Evolutionary conservation across 306 rosid genomes (phyloP).

Genomic region (Glycine latifolia): DNA sequence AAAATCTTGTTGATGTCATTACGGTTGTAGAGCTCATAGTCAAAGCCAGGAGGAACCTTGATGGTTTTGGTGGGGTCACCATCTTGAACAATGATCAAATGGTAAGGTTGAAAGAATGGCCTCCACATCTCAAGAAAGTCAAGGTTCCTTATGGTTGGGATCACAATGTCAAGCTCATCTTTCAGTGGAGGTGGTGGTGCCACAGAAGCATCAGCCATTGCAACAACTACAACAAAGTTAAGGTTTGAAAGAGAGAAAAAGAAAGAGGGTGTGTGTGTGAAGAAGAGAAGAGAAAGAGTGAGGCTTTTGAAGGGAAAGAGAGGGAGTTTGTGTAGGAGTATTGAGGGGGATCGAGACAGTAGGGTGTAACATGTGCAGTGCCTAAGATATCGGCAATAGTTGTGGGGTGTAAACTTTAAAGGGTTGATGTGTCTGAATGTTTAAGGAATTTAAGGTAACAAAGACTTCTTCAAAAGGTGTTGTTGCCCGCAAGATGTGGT

Average conservation of each 20-base stretch:
- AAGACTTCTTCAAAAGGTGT: slow-evolving; percentile 40
- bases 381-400: slow-evolving; percentile 44
- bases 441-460: slow-evolving; percentile 46
- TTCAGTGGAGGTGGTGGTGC: slow-evolving; percentile 52
- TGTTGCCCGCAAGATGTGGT: slow-evolving; percentile 45
- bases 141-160: slow-evolving; percentile 89
- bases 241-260: slow-evolving; percentile 6
- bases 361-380: slow-evolving; percentile 17
- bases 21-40: slow-evolving; percentile 82
- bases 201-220: slow-evolving; percentile 25
- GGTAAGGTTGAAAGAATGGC: slow-evolving; percentile 79
- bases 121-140: slow-evolving; percentile 96
- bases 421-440: slow-evolving; percentile 40
- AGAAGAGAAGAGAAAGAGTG: neutral
- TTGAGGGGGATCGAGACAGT: neutral
- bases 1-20: slow-evolving; percentile 82
- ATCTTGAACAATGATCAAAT: slow-evolving; percentile 87
- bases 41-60: slow-evolving; percentile 84
- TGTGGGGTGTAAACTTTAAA: slow-evolving; percentile 11
- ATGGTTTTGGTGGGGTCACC: slow-evolving; percentile 86
- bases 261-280: neutral
- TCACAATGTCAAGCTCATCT: slow-evolving; percentile 89
- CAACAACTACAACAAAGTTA: neutral
- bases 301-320: slow-evolving; percentile 35
- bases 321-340: slow-evolving; percentile 14